Evolutionary conservation across 2,329 filamentous ascomycete species (phyloP).

Genomic region (Beauveria asiatica): DNA sequence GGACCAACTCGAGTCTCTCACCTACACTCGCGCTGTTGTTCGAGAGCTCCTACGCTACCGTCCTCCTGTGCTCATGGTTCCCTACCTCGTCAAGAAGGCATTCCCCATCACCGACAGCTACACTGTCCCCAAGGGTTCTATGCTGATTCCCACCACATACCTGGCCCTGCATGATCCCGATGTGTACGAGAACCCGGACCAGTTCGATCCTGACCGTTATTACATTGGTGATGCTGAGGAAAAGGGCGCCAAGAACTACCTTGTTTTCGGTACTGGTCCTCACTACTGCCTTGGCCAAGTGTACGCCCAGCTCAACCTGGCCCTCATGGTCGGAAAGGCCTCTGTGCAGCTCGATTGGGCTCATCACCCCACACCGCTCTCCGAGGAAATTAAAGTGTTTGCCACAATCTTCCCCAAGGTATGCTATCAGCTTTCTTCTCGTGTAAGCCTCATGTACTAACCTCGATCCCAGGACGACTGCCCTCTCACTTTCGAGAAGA

Average conservation of each 20-base stretch:
- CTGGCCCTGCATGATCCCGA: conserved; percentile 87
- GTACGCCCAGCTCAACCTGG: conserved; percentile 84
- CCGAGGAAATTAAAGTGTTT: conserved; percentile 96
- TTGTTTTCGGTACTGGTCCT: conserved; percentile 91
- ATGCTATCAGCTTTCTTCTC: conserved; percentile 26
- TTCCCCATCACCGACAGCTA: conserved; percentile 85
- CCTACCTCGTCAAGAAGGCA: conserved; percentile 87
- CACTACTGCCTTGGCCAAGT: conserved; percentile 95
- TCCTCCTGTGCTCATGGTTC: conserved; percentile 94
- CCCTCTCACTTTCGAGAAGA: conserved; percentile 61
- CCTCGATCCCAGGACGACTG: conserved; percentile 60
- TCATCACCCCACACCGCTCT: conserved; percentile 73
- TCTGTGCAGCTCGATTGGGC: conserved; percentile 81
- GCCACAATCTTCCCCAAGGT: conserved; percentile 97
- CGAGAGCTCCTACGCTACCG: conserved; percentile 88
- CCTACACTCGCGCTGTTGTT: conserved; percentile 85
- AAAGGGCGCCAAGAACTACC: conserved; percentile 83
- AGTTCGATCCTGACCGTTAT: conserved; percentile 86
- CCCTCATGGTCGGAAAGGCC: conserved; percentile 83
- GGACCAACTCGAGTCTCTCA: conserved; percentile 80
- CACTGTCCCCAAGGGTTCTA: conserved; percentile 89
- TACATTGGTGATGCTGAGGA: conserved; percentile 82
- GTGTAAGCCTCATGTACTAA: conserved; percentile 19
- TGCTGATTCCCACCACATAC: conserved; percentile 90
- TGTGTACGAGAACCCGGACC: conserved; percentile 81